A percentile compares a stretch with the other conserved stretches of the same genome.
These are phyloP conservation scores for Termitomyces sp. DNA, from an alignment of 768 basidiomycete genomes.

Conservation along the genomic window DNA sequence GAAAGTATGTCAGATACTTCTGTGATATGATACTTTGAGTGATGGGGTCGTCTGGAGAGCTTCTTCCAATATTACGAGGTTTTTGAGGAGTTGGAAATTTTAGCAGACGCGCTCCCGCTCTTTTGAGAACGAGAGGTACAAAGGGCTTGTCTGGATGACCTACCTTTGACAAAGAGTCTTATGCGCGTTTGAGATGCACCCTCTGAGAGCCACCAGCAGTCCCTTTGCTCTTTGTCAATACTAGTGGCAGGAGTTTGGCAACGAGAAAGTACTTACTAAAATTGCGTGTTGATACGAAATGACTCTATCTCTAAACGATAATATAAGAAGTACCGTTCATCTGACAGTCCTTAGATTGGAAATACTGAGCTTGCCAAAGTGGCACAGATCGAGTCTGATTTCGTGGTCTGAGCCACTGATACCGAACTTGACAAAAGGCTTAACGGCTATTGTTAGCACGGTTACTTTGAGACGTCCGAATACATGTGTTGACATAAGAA, in stretches of 20 bases:
- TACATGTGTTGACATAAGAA: no score
- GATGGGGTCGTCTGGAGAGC: background rate
- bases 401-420: no score
- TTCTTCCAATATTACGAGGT: background rate
- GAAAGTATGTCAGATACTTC: background rate
- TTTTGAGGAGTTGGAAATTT: background rate
- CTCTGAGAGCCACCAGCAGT: background rate
- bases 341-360: background rate
- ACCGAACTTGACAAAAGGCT: no score
- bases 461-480: no score
- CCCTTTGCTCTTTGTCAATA: background rate
- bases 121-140: background rate
- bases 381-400: no score
- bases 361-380: no score
- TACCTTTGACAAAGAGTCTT: background rate
- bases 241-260: background rate
- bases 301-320: background rate
- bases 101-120: background rate
- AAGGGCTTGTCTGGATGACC: background rate
- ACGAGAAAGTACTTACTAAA: background rate
- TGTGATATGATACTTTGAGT: background rate
- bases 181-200: background rate
- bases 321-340: background rate
- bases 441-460: no score
- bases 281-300: background rate